Evolutionary conservation across 106 monocot species (phyloP).

Genomic region (Apostasia shenzhenica): DNA sequence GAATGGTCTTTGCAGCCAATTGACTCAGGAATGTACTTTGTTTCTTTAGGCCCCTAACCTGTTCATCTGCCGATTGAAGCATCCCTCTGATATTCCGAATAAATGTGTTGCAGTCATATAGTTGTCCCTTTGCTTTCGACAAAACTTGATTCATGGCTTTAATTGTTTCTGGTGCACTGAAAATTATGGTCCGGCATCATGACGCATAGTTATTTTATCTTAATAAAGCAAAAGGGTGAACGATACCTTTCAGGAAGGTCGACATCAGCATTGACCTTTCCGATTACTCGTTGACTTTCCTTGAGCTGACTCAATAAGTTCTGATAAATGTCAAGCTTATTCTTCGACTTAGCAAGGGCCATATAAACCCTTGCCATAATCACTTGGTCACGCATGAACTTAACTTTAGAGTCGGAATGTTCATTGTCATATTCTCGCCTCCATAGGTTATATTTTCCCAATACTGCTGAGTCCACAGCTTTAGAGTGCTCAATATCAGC

Average conservation of each 20-base stretch:
- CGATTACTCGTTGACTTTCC: conserved; percentile 56
- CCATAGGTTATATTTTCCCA: conserved; percentile 78
- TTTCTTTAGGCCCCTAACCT: conserved; percentile 67
- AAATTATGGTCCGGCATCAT: background rate
- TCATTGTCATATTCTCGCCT: conserved; percentile 67
- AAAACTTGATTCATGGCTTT: conserved; percentile 70
- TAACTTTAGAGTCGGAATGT: conserved; percentile 56
- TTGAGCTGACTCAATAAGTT: conserved; percentile 39
- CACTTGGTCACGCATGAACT: conserved; percentile 64
- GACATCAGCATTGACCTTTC: conserved; percentile 57
- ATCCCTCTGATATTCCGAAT: conserved; percentile 52
- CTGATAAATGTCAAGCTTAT: conserved; percentile 30
- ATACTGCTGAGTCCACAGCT: conserved; percentile 63
- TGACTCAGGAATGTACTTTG: conserved; percentile 73
- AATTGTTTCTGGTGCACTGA: conserved; percentile 53
- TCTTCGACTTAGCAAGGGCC: conserved; percentile 34
- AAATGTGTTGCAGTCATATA: conserved; percentile 61
- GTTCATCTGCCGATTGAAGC: conserved; percentile 75
- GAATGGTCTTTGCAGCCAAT: conserved; percentile 79
- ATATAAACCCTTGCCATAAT: conserved; percentile 66
- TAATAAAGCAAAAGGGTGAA: background rate
- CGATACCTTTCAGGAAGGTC: conserved; percentile 36
- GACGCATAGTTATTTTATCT: background rate
- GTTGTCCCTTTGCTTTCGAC: conserved; percentile 48
- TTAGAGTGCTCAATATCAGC: conserved; percentile 65